Evolutionary conservation across 441 rosid genomes (phyloP).

Genomic region (Erysimum cheiri): DNA sequence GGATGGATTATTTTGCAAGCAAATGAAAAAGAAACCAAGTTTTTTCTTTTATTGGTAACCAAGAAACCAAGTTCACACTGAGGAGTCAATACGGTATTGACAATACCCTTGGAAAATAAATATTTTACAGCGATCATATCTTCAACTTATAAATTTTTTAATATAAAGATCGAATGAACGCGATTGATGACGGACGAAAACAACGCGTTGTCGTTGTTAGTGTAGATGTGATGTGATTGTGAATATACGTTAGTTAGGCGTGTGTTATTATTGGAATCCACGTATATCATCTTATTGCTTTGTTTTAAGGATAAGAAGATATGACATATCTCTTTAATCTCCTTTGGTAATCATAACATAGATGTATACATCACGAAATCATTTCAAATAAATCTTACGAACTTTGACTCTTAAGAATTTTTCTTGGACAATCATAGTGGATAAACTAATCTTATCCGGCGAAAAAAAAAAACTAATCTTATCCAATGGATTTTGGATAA

Average conservation of each 20-base stretch:
- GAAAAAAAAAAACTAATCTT: neutral
- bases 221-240: conserved; percentile 34
- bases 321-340: conserved; percentile 25
- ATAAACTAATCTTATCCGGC: neutral
- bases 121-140: conserved; percentile 17
- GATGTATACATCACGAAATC: neutral
- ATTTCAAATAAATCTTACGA: neutral
- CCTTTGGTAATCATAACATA: conserved; percentile 28
- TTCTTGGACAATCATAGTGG: conserved; percentile 10
- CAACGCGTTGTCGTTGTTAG: conserved; percentile 22
- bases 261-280: conserved; percentile 37
- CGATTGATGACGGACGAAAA: conserved; percentile 11
- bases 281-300: conserved; percentile 33
- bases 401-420: neutral
- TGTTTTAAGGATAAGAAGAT: conserved; percentile 38
- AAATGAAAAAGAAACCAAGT: neutral
- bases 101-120: neutral
- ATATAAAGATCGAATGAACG: conserved; percentile 16
- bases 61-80: conserved; percentile 2
- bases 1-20: neutral
- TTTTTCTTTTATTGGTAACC: neutral
- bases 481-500: conserved; percentile 33
- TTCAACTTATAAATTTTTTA: conserved; percentile 4
- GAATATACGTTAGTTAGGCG: conserved; percentile 26
- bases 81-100: conserved; percentile 5